phyloP scores from a whole-genome alignment of 805 yeast species.

The Metschnikowia matae region DNA sequence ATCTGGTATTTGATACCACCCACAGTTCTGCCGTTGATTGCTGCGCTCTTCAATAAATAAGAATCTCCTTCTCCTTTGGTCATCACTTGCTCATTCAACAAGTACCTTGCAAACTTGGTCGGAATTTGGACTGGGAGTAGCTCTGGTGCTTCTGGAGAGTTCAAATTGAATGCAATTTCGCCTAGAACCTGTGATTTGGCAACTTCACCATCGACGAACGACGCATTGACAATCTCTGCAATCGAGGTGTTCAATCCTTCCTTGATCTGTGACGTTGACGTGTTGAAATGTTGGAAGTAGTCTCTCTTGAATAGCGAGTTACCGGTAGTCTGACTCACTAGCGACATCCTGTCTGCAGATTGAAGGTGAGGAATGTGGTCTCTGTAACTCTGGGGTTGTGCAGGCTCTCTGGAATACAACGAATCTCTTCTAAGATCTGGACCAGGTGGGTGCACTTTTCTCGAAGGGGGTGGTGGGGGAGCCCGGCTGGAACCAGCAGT shows the following conservation, averaged over 20 bases:
- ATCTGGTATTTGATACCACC: conserved; percentile 79
- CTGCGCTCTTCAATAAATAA: conserved; percentile 44
- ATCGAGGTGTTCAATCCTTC: conserved; percentile 74
- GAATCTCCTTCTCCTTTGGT: conserved; percentile 24
- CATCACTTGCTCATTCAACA: conserved; percentile 37
- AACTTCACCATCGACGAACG: conserved; percentile 63
- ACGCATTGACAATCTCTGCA: conserved; percentile 81
- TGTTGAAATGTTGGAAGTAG: conserved; percentile 35
- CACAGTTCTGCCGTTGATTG: conserved; percentile 58
- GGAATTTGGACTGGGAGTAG: conserved; percentile 38
- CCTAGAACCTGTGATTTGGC: conserved; percentile 66
- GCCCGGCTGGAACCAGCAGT: conserved; percentile 13
- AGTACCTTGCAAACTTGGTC: conserved; percentile 48
- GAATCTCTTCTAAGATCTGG: conserved; percentile 15
- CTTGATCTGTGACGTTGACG: conserved; percentile 10
- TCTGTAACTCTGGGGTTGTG: neutral
- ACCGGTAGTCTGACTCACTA: conserved; percentile 39
- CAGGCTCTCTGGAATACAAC: conserved; percentile 19
- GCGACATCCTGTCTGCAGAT: conserved; percentile 14
- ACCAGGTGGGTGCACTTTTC: conserved; percentile 34
- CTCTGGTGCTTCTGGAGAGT: conserved; percentile 23
- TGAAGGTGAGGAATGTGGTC: conserved; percentile 14
- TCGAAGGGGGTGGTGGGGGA: conserved; percentile 57
- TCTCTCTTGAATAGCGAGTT: conserved; percentile 43
- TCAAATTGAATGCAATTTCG: conserved; percentile 79